Percentiles rank a stretch among this genome's conserved stretches.
Conservation (phyloP, 164 flowering plant genomes). For the Warburgia ugandensis region DNA sequence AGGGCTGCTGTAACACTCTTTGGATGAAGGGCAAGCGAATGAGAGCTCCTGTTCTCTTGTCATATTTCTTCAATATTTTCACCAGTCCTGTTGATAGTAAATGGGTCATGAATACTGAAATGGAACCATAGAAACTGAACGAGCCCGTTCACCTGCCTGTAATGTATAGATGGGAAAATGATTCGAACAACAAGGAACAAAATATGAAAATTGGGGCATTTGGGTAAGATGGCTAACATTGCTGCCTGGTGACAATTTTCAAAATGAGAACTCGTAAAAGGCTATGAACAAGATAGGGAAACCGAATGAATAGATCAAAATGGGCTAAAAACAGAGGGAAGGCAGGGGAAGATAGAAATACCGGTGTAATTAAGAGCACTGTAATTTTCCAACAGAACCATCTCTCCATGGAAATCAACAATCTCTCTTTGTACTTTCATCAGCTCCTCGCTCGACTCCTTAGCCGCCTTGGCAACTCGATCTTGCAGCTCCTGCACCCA, state of each 20-base stretch:
- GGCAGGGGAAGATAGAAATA: too few species aligned
- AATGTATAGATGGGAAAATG: neutral
- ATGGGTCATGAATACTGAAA: neutral
- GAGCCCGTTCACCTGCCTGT: neutral
- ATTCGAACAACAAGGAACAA: neutral
- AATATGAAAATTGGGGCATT: neutral
- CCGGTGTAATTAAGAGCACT: constrained; percentile 96
- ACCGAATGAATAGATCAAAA: neutral
- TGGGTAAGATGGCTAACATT: neutral
- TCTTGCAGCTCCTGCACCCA: constrained; percentile 64
- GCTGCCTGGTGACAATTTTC: neutral
- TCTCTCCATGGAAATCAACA: constrained; percentile 92
- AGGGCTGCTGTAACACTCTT: constrained; percentile 74
- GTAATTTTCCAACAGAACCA: constrained; percentile 90
- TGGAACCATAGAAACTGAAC: neutral
- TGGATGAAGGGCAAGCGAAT: constrained; percentile 77
- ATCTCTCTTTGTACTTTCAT: constrained; percentile 51
- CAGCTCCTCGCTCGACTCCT: constrained; percentile 41
- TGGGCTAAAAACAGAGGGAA: too few species aligned
- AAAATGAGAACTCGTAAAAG: neutral
- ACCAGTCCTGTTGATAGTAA: constrained; percentile 47
- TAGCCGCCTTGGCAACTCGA: constrained; percentile 53
- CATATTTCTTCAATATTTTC: constrained; percentile 81
- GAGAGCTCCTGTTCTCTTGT: constrained; percentile 71
- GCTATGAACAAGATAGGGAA: neutral